phyloP scores from a whole-genome alignment of 139 green algal genomes.

The Parachlorella kessleri region DNA sequence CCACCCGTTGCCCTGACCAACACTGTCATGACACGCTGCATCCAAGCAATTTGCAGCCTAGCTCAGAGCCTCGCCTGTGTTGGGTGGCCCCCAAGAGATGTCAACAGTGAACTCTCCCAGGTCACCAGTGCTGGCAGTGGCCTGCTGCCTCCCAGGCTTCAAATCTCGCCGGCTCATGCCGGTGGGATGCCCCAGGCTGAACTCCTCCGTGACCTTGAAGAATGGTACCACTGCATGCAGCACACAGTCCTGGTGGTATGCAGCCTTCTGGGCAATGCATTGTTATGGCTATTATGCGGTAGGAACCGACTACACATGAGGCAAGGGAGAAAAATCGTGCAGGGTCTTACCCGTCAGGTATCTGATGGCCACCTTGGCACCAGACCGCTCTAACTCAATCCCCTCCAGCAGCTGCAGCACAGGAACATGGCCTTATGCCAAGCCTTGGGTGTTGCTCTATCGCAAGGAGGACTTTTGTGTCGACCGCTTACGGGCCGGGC shows the following conservation, averaged over 20 bases:
- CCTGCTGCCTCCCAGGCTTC: constrained; percentile 12
- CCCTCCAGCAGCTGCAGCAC: constrained; percentile 44
- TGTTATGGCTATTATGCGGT: background rate
- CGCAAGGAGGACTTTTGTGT: too few species aligned
- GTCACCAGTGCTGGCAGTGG: background rate
- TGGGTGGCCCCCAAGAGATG: background rate
- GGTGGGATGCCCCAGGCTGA: background rate
- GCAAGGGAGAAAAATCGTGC: background rate
- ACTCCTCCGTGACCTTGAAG: constrained; percentile 37
- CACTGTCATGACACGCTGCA: too few species aligned
- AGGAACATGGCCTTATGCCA: too few species aligned
- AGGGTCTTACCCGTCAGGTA: constrained; percentile 33
- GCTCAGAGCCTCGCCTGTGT: background rate
- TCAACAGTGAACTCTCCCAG: background rate
- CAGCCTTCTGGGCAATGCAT: background rate
- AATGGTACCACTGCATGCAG: constrained; percentile 39
- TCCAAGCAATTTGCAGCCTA: too few species aligned
- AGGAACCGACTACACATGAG: background rate
- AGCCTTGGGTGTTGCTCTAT: too few species aligned
- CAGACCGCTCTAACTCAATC: constrained; percentile 31
- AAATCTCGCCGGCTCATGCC: constrained; percentile 25
- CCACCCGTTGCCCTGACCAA: too few species aligned
- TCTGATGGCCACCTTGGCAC: background rate
- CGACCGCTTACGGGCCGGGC: too few species aligned
- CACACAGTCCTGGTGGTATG: background rate